These are phyloP conservation scores for Metrosideros polymorpha DNA, from an alignment of 441 rosid species.

Conservation along the genomic window DNA sequence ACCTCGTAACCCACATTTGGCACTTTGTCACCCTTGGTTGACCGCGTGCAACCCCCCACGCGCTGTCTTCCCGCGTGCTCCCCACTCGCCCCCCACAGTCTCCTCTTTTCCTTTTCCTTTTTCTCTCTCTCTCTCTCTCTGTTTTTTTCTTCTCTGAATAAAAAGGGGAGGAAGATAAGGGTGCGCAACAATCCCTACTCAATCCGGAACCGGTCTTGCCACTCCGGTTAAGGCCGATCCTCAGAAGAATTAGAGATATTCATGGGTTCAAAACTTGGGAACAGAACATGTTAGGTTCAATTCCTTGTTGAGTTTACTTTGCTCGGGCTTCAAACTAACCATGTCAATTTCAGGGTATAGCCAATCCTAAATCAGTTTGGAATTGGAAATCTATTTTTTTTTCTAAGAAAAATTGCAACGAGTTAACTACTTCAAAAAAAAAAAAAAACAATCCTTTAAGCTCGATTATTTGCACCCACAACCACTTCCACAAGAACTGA, in stretches of 20 bases:
- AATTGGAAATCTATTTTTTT: too few species aligned
- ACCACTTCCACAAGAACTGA: accelerated
- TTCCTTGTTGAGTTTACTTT: too few species aligned
- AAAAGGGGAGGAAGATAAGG: background rate
- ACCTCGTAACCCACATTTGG: background rate
- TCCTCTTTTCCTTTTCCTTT: background rate
- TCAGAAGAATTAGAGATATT: accelerated
- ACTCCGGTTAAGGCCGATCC: background rate
- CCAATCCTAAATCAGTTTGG: background rate
- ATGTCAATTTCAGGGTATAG: accelerated
- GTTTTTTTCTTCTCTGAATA: too few species aligned
- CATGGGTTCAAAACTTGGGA: background rate
- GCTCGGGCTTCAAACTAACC: accelerated
- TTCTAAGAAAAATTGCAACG: background rate
- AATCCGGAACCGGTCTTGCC: background rate
- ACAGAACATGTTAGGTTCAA: accelerated
- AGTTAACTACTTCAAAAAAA: too few species aligned
- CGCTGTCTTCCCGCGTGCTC: background rate
- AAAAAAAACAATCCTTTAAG: too few species aligned
- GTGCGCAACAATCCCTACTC: background rate
- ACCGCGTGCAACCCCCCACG: background rate
- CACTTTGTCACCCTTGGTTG: background rate
- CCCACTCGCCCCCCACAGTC: background rate
- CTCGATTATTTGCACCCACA: background rate
- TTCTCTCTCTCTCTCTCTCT: background rate